These are phyloP conservation scores for Salix udensis DNA, from an alignment of 345 rosid species.

Conservation along the genomic window DNA sequence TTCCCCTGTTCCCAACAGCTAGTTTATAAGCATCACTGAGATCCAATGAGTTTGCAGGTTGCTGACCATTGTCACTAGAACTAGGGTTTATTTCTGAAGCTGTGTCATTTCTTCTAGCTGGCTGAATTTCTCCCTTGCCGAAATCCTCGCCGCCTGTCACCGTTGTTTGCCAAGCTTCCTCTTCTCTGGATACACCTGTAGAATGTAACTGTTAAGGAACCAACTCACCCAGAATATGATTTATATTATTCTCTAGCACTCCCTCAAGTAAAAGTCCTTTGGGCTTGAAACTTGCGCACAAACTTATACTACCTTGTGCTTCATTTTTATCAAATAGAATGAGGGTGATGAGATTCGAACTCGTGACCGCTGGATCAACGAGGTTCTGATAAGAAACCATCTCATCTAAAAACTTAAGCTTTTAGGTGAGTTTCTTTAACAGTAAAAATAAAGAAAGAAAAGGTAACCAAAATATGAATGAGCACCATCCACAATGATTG, in stretches of 20 bases:
- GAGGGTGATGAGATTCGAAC: too few species aligned
- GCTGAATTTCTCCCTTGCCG: constrained; percentile 16
- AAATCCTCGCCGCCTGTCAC: constrained; percentile 22
- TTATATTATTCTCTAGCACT: too few species aligned
- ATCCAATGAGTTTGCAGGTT: constrained; percentile 44
- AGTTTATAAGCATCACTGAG: constrained; percentile 82
- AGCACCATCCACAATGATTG: neutral
- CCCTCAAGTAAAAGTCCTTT: rapidly evolving
- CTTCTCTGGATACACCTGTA: constrained; percentile 38
- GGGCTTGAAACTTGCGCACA: too few species aligned
- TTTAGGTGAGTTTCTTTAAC: too few species aligned
- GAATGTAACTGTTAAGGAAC: neutral
- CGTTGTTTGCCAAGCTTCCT: constrained; percentile 25
- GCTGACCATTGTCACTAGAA: constrained; percentile 36
- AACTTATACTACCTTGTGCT: too few species aligned
- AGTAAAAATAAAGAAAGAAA: neutral
- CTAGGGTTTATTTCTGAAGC: constrained; percentile 35
- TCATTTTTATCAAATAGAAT: too few species aligned
- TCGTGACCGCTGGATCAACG: too few species aligned
- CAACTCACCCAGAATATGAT: too few species aligned
- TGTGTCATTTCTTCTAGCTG: constrained; percentile 27
- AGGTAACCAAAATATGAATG: neutral
- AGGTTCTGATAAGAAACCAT: too few species aligned
- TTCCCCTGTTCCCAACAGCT: constrained; percentile 55
- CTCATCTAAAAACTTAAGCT: too few species aligned